Percentiles rank a stretch among this genome's conserved stretches.
Evolutionary conservation across 2,329 filamentous ascomycete species (phyloP).

Genomic region (Cladophialophora chaetospira): DNA sequence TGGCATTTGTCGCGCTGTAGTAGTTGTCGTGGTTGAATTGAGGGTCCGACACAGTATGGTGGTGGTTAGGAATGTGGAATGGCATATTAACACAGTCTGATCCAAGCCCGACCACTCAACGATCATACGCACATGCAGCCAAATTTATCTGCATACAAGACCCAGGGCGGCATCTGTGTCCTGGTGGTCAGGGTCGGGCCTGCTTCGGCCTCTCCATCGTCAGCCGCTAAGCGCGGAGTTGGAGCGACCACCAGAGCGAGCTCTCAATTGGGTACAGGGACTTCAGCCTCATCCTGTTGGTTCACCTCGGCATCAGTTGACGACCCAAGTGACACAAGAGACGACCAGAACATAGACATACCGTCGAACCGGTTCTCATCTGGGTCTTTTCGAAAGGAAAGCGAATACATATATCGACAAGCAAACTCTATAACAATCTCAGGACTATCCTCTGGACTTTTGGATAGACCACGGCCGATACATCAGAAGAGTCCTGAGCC

Average conservation of each 20-base stretch:
- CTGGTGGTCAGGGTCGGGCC: not conserved
- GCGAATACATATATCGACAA: no score
- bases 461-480: not conserved
- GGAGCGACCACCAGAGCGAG: not conserved
- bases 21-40: slow-evolving; percentile 28
- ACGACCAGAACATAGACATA: no score
- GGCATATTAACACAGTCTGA: slow-evolving; percentile 25
- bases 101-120: not conserved
- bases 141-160: slow-evolving; percentile 2
- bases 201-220: not conserved
- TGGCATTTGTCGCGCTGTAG: slow-evolving; percentile 37
- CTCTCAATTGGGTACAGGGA: not conserved
- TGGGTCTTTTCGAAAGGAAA: no score
- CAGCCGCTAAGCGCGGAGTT: slow-evolving; percentile 11
- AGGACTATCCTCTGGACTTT: no score
- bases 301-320: not conserved
- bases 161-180: not conserved
- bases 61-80: slow-evolving; percentile 32
- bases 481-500: not conserved
- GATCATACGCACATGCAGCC: slow-evolving; percentile 2
- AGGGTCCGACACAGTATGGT: slow-evolving; percentile 28
- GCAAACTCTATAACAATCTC: not conserved
- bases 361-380: no score
- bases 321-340: no score
- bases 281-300: not conserved